phyloP scores from a whole-genome alignment of 331 rosid species.

The Acacia pycnantha region DNA sequence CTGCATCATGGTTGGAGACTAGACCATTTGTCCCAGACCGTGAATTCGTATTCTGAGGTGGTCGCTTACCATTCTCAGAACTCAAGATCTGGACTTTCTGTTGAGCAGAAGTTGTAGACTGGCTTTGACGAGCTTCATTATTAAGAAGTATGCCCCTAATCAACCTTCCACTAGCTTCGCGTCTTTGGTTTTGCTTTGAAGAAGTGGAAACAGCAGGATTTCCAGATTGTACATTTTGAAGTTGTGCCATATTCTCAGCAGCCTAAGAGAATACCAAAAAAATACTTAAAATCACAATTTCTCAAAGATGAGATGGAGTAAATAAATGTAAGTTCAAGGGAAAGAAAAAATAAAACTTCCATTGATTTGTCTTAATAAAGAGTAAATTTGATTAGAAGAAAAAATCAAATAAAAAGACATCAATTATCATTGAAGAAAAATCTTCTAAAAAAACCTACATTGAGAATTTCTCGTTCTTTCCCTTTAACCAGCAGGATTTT shows the following conservation, averaged over 20 bases:
- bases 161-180: conserved; percentile 72
- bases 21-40: conserved; percentile 58
- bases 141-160: conserved; percentile 70
- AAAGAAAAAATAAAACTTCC: not conserved
- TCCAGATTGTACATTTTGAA: conserved; percentile 46
- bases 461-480: conserved; percentile 65
- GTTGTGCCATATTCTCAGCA: conserved; percentile 44
- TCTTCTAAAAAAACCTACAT: conserved; percentile 33
- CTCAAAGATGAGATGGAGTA: not conserved
- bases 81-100: conserved; percentile 64
- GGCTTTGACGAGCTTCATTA: conserved; percentile 71
- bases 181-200: conserved; percentile 69
- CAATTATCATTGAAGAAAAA: not conserved
- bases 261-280: conserved; percentile 34
- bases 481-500: conserved; percentile 82
- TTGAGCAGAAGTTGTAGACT: conserved; percentile 47
- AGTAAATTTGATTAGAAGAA: not conserved
- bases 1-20: conserved; percentile 45
- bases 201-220: conserved; percentile 51
- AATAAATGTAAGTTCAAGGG: not conserved
- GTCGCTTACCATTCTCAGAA: conserved; percentile 66
- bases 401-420: not conserved
- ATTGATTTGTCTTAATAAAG: not conserved
- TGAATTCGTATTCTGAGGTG: conserved; percentile 44
- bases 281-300: conserved; percentile 14